A percentile compares a stretch with the other conserved stretches of the same genome.
phyloP scores from a whole-genome alignment of 768 basidiomycete genomes.

The Mrakia blollopis region DNA sequence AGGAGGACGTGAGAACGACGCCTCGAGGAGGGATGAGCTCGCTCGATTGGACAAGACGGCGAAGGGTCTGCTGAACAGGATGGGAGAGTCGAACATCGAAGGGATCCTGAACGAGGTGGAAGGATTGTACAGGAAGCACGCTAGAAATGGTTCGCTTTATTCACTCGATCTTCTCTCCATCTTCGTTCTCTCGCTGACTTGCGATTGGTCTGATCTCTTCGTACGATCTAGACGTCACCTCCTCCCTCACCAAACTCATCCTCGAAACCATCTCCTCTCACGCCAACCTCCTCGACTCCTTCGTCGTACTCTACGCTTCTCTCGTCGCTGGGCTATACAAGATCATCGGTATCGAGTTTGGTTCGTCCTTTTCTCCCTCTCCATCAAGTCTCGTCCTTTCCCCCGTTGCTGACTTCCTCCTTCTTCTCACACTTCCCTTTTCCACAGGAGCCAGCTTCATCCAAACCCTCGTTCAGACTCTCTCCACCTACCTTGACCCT shows the following conservation, averaged over 20 bases:
- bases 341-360: constrained; percentile 79
- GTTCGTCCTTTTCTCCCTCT: constrained; percentile 49
- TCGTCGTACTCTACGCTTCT: constrained; percentile 80
- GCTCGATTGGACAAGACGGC: constrained; percentile 65
- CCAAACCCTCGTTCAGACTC: constrained; percentile 63
- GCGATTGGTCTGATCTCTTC: neutral
- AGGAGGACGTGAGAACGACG: constrained; percentile 35
- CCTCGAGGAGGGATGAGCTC: constrained; percentile 48
- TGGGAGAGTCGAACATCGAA: constrained; percentile 84
- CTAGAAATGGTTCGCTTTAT: constrained; percentile 62
- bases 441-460: constrained; percentile 71
- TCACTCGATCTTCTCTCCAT: neutral
- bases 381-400: neutral
- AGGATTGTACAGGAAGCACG: constrained; percentile 66
- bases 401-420: neutral
- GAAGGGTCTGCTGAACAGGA: constrained; percentile 87
- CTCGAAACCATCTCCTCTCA: constrained; percentile 74
- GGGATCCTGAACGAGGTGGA: constrained; percentile 69
- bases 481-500: constrained; percentile 46
- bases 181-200: neutral
- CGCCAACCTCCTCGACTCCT: constrained; percentile 77
- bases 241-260: constrained; percentile 67
- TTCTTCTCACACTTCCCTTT: constrained; percentile 8
- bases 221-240: constrained; percentile 64
- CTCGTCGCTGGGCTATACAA: constrained; percentile 76